A percentile compares a stretch with the other conserved stretches of the same genome.
Evolutionary conservation across 2,329 filamentous ascomycete genomes (phyloP).

Genomic region (Pestalotiopsis fici): DNA sequence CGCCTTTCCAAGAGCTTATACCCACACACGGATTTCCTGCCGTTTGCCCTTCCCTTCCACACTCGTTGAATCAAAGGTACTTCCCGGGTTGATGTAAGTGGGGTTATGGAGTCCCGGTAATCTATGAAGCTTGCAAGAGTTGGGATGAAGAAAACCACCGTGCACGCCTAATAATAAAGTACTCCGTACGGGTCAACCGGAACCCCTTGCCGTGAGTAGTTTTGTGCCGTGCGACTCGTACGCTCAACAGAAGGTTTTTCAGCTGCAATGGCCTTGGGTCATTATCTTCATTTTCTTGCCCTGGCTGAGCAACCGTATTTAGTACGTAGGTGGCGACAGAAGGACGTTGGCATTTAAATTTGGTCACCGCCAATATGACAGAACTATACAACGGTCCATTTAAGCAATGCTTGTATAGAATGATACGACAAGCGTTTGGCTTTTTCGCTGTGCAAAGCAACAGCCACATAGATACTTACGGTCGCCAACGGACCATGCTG

Average conservation of each 20-base stretch:
- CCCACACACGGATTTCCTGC: background rate
- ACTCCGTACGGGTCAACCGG: background rate
- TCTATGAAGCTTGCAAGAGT: background rate
- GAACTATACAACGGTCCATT: background rate
- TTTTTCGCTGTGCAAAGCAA: background rate
- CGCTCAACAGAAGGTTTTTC: background rate
- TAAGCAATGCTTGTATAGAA: background rate
- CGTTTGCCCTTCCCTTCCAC: background rate
- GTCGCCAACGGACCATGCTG: background rate
- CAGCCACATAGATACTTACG: background rate
- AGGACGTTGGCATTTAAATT: background rate
- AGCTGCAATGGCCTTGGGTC: background rate
- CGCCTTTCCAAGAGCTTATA: too few species aligned
- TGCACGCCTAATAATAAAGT: background rate
- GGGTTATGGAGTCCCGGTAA: background rate
- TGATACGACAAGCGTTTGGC: background rate
- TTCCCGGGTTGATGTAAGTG: background rate
- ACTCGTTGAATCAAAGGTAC: background rate
- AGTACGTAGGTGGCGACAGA: background rate
- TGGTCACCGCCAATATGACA: background rate
- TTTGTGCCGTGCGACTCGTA: background rate
- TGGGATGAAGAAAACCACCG: background rate
- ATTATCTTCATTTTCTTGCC: background rate
- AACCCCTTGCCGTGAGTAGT: background rate
- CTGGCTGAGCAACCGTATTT: background rate